Conservation (phyloP, 2,329 filamentous ascomycete species). For the Capronia epimyces region DNA sequence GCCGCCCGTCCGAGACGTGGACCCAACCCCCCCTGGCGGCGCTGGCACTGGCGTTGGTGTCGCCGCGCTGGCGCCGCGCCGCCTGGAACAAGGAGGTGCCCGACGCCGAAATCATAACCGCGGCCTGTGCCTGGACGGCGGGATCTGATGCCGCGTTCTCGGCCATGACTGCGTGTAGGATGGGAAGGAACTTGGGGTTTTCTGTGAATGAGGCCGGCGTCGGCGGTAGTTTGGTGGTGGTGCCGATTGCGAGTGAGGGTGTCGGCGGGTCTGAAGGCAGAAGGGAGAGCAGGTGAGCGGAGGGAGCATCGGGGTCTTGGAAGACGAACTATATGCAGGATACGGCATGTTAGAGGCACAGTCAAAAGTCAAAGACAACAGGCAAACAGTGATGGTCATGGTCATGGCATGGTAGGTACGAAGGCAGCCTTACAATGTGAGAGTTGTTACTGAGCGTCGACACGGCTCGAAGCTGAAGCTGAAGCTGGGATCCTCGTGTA, state of each 20-base stretch:
- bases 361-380: too few species aligned
- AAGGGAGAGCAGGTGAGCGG: conserved; percentile 48
- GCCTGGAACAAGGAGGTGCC: conserved; percentile 36
- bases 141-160: conserved; percentile 53
- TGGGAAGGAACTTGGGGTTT: conserved; percentile 52
- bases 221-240: conserved; percentile 47
- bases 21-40: conserved; percentile 57
- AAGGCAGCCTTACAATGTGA: conserved; percentile 19
- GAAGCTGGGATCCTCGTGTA: background rate
- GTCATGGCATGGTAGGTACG: background rate
- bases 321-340: too few species aligned
- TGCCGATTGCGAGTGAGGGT: conserved; percentile 51
- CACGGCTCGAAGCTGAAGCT: conserved; percentile 10
- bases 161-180: conserved; percentile 53
- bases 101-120: conserved; percentile 55
- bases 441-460: conserved; percentile 23
- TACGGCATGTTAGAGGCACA: too few species aligned
- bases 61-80: conserved; percentile 41
- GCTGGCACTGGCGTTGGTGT: conserved; percentile 52
- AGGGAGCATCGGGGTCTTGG: conserved; percentile 37
- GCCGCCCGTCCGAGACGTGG: conserved; percentile 56
- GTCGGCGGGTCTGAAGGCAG: conserved; percentile 52
- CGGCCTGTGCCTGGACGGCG: conserved; percentile 53
- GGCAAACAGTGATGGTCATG: too few species aligned
- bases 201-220: conserved; percentile 52